Evolutionary conservation across 2,329 filamentous ascomycete genomes (phyloP).

Genomic region (Botrytis deweyae): DNA sequence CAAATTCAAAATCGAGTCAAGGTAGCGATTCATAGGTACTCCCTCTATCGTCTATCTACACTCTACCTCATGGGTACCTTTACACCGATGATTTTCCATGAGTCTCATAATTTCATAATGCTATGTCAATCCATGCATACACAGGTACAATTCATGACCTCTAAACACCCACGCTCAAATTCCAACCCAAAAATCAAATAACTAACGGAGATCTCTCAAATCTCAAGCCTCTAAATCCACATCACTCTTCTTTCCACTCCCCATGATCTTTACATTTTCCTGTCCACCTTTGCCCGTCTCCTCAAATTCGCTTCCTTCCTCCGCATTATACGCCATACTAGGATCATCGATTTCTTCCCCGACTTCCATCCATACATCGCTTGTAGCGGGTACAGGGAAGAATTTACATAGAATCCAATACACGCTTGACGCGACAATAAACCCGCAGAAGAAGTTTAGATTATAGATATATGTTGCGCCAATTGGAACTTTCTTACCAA

Average conservation of each 20-base stretch:
- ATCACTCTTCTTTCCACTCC: conserved; percentile 7
- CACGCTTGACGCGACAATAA: conserved; percentile 62
- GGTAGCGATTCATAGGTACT: neutral
- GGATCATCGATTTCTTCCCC: conserved; percentile 59
- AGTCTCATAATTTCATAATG: neutral
- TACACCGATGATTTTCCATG: neutral
- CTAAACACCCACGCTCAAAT: neutral
- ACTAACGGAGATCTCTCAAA: neutral
- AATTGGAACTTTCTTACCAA: conserved; percentile 68
- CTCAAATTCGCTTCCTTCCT: conserved; percentile 27
- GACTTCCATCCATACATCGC: conserved; percentile 75
- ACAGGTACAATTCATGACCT: neutral
- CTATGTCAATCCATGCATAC: neutral
- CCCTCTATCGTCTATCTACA: neutral
- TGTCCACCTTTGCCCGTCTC: neutral
- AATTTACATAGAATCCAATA: conserved; percentile 72
- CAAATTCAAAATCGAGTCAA: neutral
- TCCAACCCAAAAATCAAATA: neutral
- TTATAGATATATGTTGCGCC: conserved; percentile 87
- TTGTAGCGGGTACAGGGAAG: conserved; percentile 72
- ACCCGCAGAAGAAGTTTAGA: conserved; percentile 85
- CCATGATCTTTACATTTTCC: neutral
- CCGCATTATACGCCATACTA: conserved; percentile 32
- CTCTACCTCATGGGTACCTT: neutral
- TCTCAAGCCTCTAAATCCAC: conserved; percentile 13